Percentiles rank a stretch among this genome's conserved stretches.
Evolutionary conservation across 176 grass and related monocot species (phyloP).

Genomic region (Oryza brachyantha): DNA sequence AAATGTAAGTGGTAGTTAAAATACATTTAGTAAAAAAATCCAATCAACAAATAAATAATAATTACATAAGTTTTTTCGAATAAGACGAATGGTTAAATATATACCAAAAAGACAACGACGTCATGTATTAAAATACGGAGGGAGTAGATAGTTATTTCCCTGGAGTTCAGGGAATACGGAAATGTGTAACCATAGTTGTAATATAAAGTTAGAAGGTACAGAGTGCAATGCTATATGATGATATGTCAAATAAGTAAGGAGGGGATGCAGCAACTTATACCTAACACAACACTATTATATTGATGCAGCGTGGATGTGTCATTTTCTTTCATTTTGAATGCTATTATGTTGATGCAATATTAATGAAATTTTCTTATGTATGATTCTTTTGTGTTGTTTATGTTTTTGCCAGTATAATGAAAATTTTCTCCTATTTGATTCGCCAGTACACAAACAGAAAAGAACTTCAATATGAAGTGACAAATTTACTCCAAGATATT

Average conservation of each 20-base stretch:
- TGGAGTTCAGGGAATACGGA: neutral
- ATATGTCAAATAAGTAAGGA: neutral
- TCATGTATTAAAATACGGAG: no score
- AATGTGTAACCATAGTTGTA: neutral
- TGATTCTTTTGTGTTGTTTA: no score
- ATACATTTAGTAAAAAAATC: no score
- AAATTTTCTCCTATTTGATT: slow-evolving; percentile 24
- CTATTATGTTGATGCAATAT: slow-evolving; percentile 8
- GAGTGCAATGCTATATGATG: neutral
- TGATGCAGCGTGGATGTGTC: neutral
- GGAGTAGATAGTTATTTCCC: neutral
- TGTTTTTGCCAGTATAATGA: neutral
- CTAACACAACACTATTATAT: neutral
- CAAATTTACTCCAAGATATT: slow-evolving; percentile 93
- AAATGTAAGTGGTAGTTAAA: no score
- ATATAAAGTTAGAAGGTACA: neutral
- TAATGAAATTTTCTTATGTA: no score
- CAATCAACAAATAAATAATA: no score
- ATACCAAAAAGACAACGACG: no score
- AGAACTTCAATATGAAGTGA: slow-evolving; percentile 59
- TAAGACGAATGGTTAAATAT: no score
- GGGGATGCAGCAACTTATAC: neutral
- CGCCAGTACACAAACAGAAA: slow-evolving; percentile 64
- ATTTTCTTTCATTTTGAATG: slow-evolving; percentile 1
- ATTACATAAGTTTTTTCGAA: no score